Percentiles rank a stretch among this genome's conserved stretches.
Conservation (phyloP, 176 grass and related monocot genomes). For the Typha latifolia region DNA sequence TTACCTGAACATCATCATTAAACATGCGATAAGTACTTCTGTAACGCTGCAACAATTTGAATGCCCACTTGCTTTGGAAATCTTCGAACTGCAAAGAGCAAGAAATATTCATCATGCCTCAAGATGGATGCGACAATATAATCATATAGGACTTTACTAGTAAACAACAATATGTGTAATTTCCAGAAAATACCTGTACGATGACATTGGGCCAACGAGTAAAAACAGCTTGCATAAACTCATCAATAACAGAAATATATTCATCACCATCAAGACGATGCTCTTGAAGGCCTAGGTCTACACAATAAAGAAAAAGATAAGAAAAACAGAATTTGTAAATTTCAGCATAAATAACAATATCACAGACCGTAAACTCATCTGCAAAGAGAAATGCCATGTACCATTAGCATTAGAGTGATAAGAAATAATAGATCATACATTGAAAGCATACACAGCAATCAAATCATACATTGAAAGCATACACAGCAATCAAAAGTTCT, state of each 20-base stretch:
- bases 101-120: slow-evolving; percentile 8
- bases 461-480: not conserved
- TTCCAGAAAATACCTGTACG: slow-evolving; percentile 57
- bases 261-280: slow-evolving; percentile 95
- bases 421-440: not conserved
- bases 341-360: not conserved
- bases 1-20: slow-evolving; percentile 99
- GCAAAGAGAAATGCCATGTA: not conserved
- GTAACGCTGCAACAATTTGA: slow-evolving; percentile 88
- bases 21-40: slow-evolving; percentile 94
- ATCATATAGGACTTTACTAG: not conserved
- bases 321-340: slow-evolving; percentile 15
- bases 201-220: slow-evolving; percentile 97
- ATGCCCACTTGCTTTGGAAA: slow-evolving; percentile 99
- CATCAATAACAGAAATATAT: slow-evolving; percentile 88
- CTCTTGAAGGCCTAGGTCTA: slow-evolving; percentile 77
- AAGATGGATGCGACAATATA: slow-evolving; percentile 9
- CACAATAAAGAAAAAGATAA: slow-evolving; percentile 22
- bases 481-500: not conserved
- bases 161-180: not conserved
- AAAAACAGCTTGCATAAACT: slow-evolving; percentile 98
- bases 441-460: not conserved
- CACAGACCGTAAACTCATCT: not conserved
- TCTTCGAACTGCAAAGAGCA: slow-evolving; percentile 72
- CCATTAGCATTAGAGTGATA: not conserved